These are phyloP conservation scores for Candolleomyces efflorescens DNA, from an alignment of 768 basidiomycete species.

Conservation along the genomic window DNA sequence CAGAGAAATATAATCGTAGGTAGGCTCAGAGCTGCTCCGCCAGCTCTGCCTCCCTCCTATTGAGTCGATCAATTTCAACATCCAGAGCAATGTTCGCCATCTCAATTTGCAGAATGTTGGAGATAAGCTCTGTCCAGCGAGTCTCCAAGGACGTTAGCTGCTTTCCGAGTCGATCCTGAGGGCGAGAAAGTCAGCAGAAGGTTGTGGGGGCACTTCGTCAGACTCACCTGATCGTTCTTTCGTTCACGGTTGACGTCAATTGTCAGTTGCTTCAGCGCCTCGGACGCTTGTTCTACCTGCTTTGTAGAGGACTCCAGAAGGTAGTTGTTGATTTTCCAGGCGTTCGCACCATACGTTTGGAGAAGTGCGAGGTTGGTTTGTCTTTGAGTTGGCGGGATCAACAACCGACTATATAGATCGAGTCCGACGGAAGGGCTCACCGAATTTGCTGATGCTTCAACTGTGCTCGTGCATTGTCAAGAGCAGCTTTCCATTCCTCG, in stretches of 20 bases:
- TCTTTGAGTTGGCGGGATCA: conserved; percentile 39
- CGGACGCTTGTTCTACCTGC: conserved; percentile 66
- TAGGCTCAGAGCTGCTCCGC: conserved; percentile 30
- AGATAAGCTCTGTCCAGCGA: conserved; percentile 91
- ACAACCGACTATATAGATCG: not conserved
- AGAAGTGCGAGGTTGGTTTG: conserved; percentile 79
- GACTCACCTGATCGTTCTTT: conserved; percentile 75
- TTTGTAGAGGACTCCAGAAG: conserved; percentile 74
- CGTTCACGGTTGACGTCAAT: conserved; percentile 85
- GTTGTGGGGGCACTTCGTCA: conserved; percentile 1
- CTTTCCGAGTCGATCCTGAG: conserved; percentile 70
- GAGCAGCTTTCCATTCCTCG: conserved; percentile 70
- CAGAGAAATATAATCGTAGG: conserved; percentile 15
- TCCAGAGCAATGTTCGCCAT: conserved; percentile 91
- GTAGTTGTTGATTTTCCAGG: conserved; percentile 91
- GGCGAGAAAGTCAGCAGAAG: not conserved
- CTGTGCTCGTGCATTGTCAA: conserved; percentile 77
- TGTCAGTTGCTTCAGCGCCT: conserved; percentile 72
- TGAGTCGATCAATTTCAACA: conserved; percentile 64
- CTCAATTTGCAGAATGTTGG: conserved; percentile 88
- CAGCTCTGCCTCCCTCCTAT: conserved; percentile 58
- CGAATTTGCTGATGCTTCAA: conserved; percentile 81
- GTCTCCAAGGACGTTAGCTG: conserved; percentile 81
- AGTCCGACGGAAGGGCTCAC: conserved; percentile 34
- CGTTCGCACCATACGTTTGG: conserved; percentile 85